Evolutionary conservation across 495 filamentous ascomycete species (phyloP), one percentile per base, ranked within the genome.

Genomic region (Pyrenopolyporus hunteri): DNA sequence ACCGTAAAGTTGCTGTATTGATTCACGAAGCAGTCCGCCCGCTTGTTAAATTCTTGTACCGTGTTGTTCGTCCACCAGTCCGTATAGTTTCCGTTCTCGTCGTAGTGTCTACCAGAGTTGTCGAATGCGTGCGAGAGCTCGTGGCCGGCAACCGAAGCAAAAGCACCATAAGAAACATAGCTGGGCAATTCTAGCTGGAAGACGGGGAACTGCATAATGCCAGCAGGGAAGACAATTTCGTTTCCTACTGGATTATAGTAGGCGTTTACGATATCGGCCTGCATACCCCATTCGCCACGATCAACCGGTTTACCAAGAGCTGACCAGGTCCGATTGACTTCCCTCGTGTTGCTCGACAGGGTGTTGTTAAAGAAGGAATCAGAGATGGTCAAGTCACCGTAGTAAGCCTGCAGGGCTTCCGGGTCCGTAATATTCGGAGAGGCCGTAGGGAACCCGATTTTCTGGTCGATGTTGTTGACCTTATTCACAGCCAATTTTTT

Each of bases 41-140:
- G 82, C 57, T 84, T 76, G 48, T 85, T 72, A 63, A 89, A 92
- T 20, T 77, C 82, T 29, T 79, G 66, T 19, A 89, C 79, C 0
- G 88, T 90, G 44, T 76, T 72, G 9, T 86, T 78, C 36, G 85
- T 83, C 88, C 87, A 91, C 88, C 88, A 92, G 62, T 87, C 78
- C 0, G 82, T 85, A 56, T 79, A 84, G 57, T 86, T 86, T 32
- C 87, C 89, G 14, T 79, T 82, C 66, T 87, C 78, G 58, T 90
- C 85, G 45, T 86, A 89, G 63, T 87, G 82, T 20, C 85, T 77
- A 37, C 89, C 89, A 3, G 77, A 84, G 25, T 80, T 86, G 70
- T 92, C 89, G 61, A 92, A 90, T 10, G 87, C 87, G 70, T 92
- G 89, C 3, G 83, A 86, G 11, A 92, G 80, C 66, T 92, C 88